A percentile compares a stretch with the other conserved stretches of the same genome.
These are phyloP conservation scores for Vickermania spadyakhi DNA, from an alignment of 208 protist species.

Conservation along the genomic window DNA sequence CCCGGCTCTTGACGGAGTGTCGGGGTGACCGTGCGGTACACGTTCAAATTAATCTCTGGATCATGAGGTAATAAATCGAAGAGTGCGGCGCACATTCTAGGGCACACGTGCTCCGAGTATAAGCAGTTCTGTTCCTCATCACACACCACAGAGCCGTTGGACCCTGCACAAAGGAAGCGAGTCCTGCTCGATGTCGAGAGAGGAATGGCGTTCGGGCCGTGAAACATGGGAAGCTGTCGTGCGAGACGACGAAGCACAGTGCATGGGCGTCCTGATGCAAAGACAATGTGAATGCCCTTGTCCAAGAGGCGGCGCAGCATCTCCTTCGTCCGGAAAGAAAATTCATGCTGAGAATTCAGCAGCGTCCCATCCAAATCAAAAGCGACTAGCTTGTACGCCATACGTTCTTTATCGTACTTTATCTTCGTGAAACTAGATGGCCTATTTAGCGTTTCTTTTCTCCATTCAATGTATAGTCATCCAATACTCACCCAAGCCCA, in stretches of 20 bases:
- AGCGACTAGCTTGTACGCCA: constrained; percentile 21
- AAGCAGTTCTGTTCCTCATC: constrained; percentile 14
- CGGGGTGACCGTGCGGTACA: constrained; percentile 30
- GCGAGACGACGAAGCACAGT: constrained; percentile 51
- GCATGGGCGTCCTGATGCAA: constrained; percentile 64
- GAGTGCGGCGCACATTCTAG: constrained; percentile 24
- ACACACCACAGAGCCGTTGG: constrained; percentile 58
- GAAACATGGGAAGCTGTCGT: constrained; percentile 46
- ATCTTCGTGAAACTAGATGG: too few species aligned
- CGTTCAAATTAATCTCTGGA: constrained; percentile 44
- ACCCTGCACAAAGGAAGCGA: constrained; percentile 55
- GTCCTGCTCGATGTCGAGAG: constrained; percentile 11
- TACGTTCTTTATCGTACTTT: too few species aligned
- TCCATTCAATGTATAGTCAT: too few species aligned
- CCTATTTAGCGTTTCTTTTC: too few species aligned
- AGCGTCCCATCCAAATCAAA: constrained; percentile 48
- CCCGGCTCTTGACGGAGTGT: constrained; percentile 12
- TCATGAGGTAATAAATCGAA: constrained; percentile 38
- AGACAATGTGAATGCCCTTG: constrained; percentile 65
- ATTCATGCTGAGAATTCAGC: constrained; percentile 15
- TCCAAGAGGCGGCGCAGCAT: constrained; percentile 43
- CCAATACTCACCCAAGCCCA: too few species aligned
- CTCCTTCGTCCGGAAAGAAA: constrained; percentile 17
- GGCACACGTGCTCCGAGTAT: not conserved
- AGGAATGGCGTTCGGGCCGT: not conserved